Evolutionary conservation across 768 basidiomycete species (phyloP), one percentile per base, ranked within the genome.

Genomic region (Tylopilus subfusipes): DNA sequence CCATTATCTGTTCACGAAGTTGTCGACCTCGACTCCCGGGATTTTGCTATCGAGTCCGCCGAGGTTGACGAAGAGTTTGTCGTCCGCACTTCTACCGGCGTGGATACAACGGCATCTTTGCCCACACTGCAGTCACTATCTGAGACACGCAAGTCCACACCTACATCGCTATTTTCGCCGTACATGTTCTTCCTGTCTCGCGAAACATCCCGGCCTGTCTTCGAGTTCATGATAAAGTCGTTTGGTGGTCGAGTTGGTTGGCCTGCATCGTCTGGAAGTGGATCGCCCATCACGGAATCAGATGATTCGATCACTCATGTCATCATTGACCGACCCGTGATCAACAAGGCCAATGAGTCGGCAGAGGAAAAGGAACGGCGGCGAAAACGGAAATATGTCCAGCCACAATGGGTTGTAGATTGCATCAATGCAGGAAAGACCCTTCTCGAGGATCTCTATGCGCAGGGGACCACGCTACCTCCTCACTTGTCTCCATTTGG

Each of bases 401-500:
- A 98, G 71, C 97, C 97, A 12, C 96, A 98, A 71, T 98, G 97
- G 97, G 81, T 97, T 30, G 91, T 93, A 33, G 97, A 99, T 69
- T 97, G 90, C 69, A 85, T 97, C 68, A 99, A 99, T 68, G 81
- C 84, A 9, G 85, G 86, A 11, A 90, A 82, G 68, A 80, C 96
- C 54, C 78, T 98, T 27, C 79, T 92, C 1, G 90, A 94, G 63
- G 94, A 90, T 56, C 78, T 80, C 25, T 98, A 98, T 67, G 79
- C 76, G 22, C 94, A 93, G 65, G 97, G 94, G 3, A 82, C 83
- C 59, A 81, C 82, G 2, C 81, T 98, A 30, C 97, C 97, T 3
- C 94, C 97, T 25, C 97, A 99, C 75, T 71, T 99, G 50, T 95
- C 92, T 72, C 97, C 97, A 14, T 99, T 98, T 71, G 93, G 90